Percentiles rank a stretch among this genome's conserved stretches.
These are phyloP conservation scores for Aureobasidium sp. DNA, from an alignment of 2,329 filamentous ascomycete species.

Conservation along the genomic window DNA sequence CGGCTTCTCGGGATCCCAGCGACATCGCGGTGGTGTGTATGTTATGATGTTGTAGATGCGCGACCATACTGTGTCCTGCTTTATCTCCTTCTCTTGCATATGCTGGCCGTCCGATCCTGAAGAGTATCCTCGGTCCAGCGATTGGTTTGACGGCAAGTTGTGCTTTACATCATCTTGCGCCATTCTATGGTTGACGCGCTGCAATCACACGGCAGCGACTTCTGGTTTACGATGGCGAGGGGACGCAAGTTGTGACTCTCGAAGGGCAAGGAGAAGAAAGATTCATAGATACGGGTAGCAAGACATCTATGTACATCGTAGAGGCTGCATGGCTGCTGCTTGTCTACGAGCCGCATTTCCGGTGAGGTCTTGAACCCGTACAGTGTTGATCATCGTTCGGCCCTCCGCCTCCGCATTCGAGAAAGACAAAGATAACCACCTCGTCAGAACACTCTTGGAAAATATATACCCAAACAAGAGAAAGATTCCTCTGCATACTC, in stretches of 20 bases:
- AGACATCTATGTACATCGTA: conserved; percentile 3
- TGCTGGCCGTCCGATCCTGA: neutral
- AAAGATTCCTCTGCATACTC: neutral
- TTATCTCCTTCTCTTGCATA: conserved; percentile 9
- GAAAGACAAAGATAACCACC: neutral
- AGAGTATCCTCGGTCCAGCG: conserved; percentile 1
- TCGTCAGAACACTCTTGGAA: neutral
- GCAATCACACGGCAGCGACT: neutral
- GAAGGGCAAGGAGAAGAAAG: neutral
- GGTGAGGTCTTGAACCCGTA: neutral
- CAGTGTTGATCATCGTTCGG: conserved; percentile 11
- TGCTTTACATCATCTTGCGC: neutral
- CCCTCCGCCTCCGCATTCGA: conserved; percentile 14
- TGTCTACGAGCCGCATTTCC: conserved; percentile 9
- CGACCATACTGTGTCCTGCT: conserved; percentile 19
- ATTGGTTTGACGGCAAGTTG: neutral
- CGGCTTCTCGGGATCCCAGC: conserved; percentile 60
- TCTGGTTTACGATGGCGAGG: neutral
- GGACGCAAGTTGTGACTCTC: too few relatives aligned
- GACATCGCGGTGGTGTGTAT: conserved; percentile 60
- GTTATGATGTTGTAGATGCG: conserved; percentile 32
- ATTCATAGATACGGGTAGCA: neutral
- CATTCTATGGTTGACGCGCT: neutral
- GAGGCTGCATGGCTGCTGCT: neutral
- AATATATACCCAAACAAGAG: neutral